These are phyloP conservation scores for Russula sp. DNA, from an alignment of 768 basidiomycete species.

Conservation along the genomic window DNA sequence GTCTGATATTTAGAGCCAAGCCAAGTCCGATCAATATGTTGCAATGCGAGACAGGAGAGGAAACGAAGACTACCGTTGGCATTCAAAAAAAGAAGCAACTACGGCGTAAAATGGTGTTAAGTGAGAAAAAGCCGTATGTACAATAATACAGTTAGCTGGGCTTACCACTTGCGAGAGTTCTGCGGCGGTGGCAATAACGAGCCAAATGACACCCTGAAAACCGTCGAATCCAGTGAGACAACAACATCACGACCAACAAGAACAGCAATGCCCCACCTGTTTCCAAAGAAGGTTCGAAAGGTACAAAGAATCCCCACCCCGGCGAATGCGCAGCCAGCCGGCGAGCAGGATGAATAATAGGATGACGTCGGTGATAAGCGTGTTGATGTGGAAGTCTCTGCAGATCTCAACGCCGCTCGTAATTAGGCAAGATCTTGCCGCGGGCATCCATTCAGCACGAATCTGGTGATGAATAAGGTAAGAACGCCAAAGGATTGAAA, in stretches of 20 bases:
- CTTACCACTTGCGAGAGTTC: not conserved
- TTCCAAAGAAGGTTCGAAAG: not conserved
- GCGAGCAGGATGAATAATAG: not conserved
- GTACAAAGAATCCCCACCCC: too few relatives aligned
- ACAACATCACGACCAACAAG: not conserved
- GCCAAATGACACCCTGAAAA: not conserved
- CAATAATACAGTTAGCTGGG: not conserved
- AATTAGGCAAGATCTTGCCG: not conserved
- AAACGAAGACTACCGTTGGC: too few relatives aligned
- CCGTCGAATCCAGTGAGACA: not conserved
- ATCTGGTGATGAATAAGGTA: not conserved
- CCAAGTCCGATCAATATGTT: too few relatives aligned
- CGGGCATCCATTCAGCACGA: not conserved
- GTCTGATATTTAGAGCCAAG: too few relatives aligned
- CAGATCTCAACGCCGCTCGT: not conserved
- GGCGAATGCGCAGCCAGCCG: not conserved
- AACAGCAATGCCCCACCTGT: not conserved
- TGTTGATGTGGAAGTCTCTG: not conserved
- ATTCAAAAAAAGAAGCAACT: too few relatives aligned
- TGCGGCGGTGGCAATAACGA: not conserved
- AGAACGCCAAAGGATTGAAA: too few relatives aligned
- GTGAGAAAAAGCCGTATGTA: not conserved
- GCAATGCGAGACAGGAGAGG: too few relatives aligned
- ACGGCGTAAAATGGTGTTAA: too few relatives aligned
- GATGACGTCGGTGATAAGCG: not conserved